Evolutionary conservation across 805 yeast species (phyloP), one percentile per base, ranked within the genome.

Genomic region (Candida xyloterini): DNA sequence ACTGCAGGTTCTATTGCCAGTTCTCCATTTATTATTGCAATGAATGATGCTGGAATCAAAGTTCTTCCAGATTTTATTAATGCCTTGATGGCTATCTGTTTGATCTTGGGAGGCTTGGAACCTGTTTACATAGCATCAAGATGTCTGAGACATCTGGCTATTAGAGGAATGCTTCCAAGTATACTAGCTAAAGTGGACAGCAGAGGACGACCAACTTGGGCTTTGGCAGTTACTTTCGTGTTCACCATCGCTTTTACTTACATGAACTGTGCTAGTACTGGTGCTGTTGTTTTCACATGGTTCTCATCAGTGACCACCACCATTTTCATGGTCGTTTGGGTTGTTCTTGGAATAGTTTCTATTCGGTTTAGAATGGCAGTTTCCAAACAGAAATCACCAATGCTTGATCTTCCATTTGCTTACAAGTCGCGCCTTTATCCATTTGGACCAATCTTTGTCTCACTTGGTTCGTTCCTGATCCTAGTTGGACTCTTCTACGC

Each of bases 21-120:
- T n/a, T 79, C 85, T 10, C 87, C 87, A 14, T 80, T 79, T 54
- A 84, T 79, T 44, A 69, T 80, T 57, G 84, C 86, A 29, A 72
- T 85, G 84, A 60, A 60, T 33, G 61, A 67, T 32, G 80, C 76
- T 13, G 77, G 79, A 42, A 73, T 79, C 41, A 65, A 64, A 39
- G 79, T 74, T 23, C 67, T 79, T 29, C 85, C 86, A 24, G 75
- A 77, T 40, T 68, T 81, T 42, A 76, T 81, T 59, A 81, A 81
- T 54, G 82, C 80, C 7, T 81, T 79, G 26, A 78, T 81, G 35
- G 68, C 86, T 39, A 68, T 84, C 11, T 41, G 39, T 24, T 23
- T 41, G 14, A 35, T 41, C 15, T 30, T 41, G 10, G 40, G 44
- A 15, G 44, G 44, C 8, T 30, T 41, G 15, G 44, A 41, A 22